A percentile compares a stretch with the other conserved stretches of the same genome.
phyloP scores from a whole-genome alignment of 345 rosid genomes.

The Sapria himalayana region DNA sequence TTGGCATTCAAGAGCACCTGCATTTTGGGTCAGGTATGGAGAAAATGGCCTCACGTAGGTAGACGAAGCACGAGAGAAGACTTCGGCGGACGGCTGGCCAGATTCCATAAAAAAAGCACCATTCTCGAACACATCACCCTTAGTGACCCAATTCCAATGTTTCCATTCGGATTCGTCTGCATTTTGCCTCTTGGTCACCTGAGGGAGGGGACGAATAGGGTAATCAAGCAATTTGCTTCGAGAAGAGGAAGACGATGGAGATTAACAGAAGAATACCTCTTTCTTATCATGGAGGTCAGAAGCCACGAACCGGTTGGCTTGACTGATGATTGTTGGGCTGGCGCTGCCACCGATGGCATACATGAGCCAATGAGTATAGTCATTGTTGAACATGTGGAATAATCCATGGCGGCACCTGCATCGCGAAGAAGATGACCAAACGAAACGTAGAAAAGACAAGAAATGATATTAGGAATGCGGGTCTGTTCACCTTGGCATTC shows the following conservation, averaged over 20 bases:
- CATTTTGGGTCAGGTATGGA: slow-evolving; percentile 56
- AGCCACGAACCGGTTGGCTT: slow-evolving; percentile 82
- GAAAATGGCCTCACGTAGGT: slow-evolving; percentile 80
- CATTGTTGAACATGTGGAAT: slow-evolving; percentile 92
- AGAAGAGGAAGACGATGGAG: no score
- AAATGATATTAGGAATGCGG: neutral
- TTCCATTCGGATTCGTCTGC: slow-evolving; percentile 34
- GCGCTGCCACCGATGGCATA: slow-evolving; percentile 98
- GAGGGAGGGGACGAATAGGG: no score
- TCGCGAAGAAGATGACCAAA: slow-evolving; percentile 4
- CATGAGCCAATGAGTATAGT: slow-evolving; percentile 97
- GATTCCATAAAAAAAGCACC: slow-evolving; percentile 85
- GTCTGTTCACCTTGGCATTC: slow-evolving; percentile 66
- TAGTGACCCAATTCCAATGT: slow-evolving; percentile 84
- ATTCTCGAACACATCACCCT: slow-evolving; percentile 64
- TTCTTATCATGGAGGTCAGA: slow-evolving; percentile 58
- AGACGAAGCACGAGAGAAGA: slow-evolving; percentile 82
- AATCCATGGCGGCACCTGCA: slow-evolving; percentile 88
- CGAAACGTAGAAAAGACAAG: neutral
- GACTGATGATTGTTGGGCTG: slow-evolving; percentile 80
- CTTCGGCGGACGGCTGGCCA: slow-evolving; percentile 61
- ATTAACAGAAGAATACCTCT: slow-evolving; percentile 42
- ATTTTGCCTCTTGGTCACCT: slow-evolving; percentile 85
- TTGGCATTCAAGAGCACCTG: slow-evolving; percentile 59
- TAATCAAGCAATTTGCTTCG: no score